These are phyloP conservation scores for Artomyces pyxidatus DNA, from an alignment of 768 basidiomycete species.

Conservation along the genomic window DNA sequence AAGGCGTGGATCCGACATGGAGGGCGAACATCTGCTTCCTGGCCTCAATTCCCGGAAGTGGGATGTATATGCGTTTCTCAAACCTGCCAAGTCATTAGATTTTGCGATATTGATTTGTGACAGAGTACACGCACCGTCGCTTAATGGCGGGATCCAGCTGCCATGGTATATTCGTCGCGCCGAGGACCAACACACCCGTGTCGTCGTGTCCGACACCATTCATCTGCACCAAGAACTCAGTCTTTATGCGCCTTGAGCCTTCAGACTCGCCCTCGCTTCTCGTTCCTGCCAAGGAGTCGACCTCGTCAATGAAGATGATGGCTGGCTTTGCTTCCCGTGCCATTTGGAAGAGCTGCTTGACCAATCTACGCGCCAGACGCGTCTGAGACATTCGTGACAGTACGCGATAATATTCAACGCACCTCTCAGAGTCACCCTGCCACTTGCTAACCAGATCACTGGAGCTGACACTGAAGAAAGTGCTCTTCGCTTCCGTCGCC, in stretches of 20 bases:
- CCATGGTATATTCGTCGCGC: conserved; percentile 99
- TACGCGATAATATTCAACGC: conserved; percentile 19
- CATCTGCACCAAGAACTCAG: conserved; percentile 97
- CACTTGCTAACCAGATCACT: conserved; percentile 97
- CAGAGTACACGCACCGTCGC: conserved; percentile 51
- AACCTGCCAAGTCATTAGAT: conserved; percentile 42
- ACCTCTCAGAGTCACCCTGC: conserved; percentile 99
- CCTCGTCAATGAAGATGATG: conserved; percentile 98
- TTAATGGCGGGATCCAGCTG: conserved; percentile 96
- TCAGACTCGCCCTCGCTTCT: conserved; percentile 97
- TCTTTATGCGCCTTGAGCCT: conserved; percentile 95
- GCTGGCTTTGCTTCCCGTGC: conserved; percentile 94
- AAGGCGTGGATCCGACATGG: conserved; percentile 90
- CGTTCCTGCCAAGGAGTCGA: conserved; percentile 92
- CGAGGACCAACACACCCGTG: conserved; percentile 90
- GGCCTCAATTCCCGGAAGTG: conserved; percentile 89
- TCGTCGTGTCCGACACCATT: conserved; percentile 98
- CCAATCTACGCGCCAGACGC: conserved; percentile 46
- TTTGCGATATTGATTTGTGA: neutral
- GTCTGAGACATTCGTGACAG: neutral
- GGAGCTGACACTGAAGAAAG: conserved; percentile 95
- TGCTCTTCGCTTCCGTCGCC: conserved; percentile 97
- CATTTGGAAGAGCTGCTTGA: conserved; percentile 93
- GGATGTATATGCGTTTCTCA: conserved; percentile 98
- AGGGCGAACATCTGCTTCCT: conserved; percentile 94